phyloP scores from a whole-genome alignment of 2,329 filamentous ascomycete species.

The Apiospora phragmitis region DNA sequence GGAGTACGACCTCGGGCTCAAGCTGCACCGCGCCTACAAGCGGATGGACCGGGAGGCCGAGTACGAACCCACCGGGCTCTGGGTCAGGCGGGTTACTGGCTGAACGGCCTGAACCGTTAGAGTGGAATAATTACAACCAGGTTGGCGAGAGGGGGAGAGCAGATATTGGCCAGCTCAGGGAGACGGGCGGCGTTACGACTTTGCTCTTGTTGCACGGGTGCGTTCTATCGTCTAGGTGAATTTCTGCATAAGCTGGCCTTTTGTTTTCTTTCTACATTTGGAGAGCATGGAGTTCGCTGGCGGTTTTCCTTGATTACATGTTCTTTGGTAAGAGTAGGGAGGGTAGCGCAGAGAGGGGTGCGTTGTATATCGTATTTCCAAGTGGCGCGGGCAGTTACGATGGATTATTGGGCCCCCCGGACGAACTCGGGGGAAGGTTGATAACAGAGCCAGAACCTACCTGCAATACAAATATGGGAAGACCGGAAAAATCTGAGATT shows the following conservation, averaged over 20 bases:
- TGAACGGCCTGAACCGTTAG: constrained; percentile 33
- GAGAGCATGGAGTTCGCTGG: background rate
- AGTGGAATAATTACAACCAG: background rate
- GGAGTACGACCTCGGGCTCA: constrained; percentile 77
- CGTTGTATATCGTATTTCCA: background rate
- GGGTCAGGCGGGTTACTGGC: constrained; percentile 76
- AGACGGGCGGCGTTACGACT: background rate
- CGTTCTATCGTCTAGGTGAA: background rate
- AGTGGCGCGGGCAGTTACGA: background rate
- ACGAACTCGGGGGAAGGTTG: background rate
- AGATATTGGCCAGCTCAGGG: background rate
- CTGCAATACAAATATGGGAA: background rate
- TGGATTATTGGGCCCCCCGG: background rate
- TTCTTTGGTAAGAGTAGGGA: background rate
- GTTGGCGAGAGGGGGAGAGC: background rate
- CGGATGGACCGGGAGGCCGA: constrained; percentile 66
- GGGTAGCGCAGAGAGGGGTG: background rate
- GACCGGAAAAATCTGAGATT: background rate
- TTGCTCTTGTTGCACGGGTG: background rate
- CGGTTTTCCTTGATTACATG: background rate
- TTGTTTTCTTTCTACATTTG: background rate
- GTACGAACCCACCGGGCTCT: constrained; percentile 68
- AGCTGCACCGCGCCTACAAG: constrained; percentile 74
- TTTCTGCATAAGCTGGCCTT: constrained; percentile 6
- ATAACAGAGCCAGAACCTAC: background rate